A percentile compares a stretch with the other conserved stretches of the same genome.
phyloP scores from a whole-genome alignment of 2,329 filamentous ascomycete species.

The Aspergillus hortae region DNA sequence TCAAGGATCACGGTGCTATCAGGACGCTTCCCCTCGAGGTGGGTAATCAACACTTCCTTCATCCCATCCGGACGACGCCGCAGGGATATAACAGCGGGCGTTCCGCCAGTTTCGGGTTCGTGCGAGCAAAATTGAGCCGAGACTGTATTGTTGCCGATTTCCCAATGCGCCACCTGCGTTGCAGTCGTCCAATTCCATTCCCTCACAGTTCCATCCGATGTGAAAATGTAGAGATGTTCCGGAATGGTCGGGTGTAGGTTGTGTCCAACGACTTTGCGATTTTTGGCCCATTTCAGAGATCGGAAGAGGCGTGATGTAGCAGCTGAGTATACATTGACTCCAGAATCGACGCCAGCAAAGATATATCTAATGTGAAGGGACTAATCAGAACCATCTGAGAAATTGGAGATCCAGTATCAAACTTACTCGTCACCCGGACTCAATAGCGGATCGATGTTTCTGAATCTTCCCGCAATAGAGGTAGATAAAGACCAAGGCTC shows the following conservation, averaged over 20 bases:
- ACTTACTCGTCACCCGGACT: conserved; percentile 54
- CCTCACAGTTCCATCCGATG: conserved; percentile 48
- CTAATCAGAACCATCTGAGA: conserved; percentile 1
- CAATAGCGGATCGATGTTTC: conserved; percentile 55
- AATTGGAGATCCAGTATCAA: neutral
- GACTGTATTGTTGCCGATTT: conserved; percentile 35
- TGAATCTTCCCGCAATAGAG: conserved; percentile 54
- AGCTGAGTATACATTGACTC: conserved; percentile 76
- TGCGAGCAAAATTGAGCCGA: conserved; percentile 21
- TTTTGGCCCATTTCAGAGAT: conserved; percentile 57
- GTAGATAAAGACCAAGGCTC: conserved; percentile 46
- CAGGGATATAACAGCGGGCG: conserved; percentile 38
- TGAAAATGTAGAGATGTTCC: conserved; percentile 53
- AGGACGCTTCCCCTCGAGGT: conserved; percentile 18
- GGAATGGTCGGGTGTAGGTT: conserved; percentile 50
- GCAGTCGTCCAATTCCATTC: conserved; percentile 58
- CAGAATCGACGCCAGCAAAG: conserved; percentile 69
- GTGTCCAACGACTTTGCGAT: conserved; percentile 49
- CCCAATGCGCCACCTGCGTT: conserved; percentile 43
- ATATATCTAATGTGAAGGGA: conserved; percentile 54
- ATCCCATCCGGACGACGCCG: conserved; percentile 36
- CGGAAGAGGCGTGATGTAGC: conserved; percentile 76
- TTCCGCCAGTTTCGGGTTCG: conserved; percentile 15
- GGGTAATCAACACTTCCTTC: conserved; percentile 29
- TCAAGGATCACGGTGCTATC: conserved; percentile 25